Evolutionary conservation across 2,329 filamentous ascomycete species (phyloP).

Genomic region (Nemania sp.): DNA sequence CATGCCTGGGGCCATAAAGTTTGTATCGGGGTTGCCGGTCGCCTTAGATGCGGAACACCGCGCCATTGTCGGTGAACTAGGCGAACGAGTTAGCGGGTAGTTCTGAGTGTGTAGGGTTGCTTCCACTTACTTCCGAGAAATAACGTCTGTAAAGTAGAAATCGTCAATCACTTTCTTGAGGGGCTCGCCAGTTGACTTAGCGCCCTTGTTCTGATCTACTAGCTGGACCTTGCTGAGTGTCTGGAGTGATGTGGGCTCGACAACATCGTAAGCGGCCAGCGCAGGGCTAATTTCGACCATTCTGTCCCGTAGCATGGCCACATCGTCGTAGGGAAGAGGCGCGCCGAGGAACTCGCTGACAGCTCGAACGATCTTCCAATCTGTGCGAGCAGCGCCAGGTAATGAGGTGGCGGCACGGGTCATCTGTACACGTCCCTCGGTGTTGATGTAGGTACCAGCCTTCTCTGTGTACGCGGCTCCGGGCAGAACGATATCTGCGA

Average conservation of each 20-base stretch:
- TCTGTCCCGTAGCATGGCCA: constrained; percentile 84
- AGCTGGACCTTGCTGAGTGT: constrained; percentile 90
- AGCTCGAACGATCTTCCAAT: constrained; percentile 99
- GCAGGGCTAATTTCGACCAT: constrained; percentile 95
- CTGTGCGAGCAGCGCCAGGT: constrained; percentile 86
- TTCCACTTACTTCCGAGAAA: constrained; percentile 84
- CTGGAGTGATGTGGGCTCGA: constrained; percentile 77
- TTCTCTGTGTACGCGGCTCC: constrained; percentile 98
- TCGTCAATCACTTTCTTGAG: constrained; percentile 88
- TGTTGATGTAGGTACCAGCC: constrained; percentile 94
- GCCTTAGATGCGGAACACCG: constrained; percentile 94
- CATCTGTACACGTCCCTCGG: constrained; percentile 93
- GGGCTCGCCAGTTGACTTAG: constrained; percentile 69
- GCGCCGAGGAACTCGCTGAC: constrained; percentile 86
- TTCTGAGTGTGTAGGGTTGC: neutral
- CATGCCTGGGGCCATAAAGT: constrained; percentile 75
- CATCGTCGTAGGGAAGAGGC: constrained; percentile 89
- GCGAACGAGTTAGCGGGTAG: constrained; percentile 17
- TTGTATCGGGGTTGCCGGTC: constrained; percentile 74
- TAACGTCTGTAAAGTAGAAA: constrained; percentile 98
- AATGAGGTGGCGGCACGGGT: constrained; percentile 86
- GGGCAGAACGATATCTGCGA: constrained; percentile 91
- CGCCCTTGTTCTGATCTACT: constrained; percentile 93
- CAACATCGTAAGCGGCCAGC: constrained; percentile 84
- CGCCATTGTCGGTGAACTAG: constrained; percentile 95